Evolutionary conservation across 1,284 basidiomycete species (phyloP).

Genomic region (Apiotrichum siamense): DNA sequence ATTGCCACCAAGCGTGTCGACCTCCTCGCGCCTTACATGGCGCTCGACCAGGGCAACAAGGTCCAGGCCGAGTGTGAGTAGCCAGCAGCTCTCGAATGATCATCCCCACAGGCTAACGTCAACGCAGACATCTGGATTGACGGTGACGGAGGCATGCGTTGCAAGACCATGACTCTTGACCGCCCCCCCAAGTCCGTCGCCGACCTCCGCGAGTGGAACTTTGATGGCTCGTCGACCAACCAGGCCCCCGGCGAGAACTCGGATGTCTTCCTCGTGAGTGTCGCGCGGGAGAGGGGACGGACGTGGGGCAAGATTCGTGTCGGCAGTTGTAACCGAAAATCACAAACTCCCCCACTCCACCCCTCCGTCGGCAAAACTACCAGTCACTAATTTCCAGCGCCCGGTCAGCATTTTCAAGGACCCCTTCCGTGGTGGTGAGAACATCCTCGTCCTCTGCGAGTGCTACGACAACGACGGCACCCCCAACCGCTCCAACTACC

Average conservation of each 20-base stretch:
- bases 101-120: background rate
- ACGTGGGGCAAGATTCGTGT: no score
- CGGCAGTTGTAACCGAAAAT: background rate
- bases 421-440: slow-evolving; percentile 97
- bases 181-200: slow-evolving; percentile 38
- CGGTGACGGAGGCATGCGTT: slow-evolving; percentile 83
- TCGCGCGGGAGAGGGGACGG: background rate
- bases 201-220: slow-evolving; percentile 85
- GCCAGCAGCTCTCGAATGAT: background rate
- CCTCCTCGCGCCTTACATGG: slow-evolving; percentile 77
- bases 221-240: slow-evolving; percentile 95
- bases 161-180: slow-evolving; percentile 68
- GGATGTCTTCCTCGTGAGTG: slow-evolving; percentile 77
- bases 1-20: slow-evolving; percentile 63
- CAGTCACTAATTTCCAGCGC: slow-evolving; percentile 49
- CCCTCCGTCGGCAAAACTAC: background rate
- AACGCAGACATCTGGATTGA: slow-evolving; percentile 95
- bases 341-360: background rate
- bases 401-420: slow-evolving; percentile 97
- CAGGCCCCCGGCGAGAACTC: slow-evolving; percentile 94
- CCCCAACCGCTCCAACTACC: slow-evolving; percentile 95
- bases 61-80: slow-evolving; percentile 85
- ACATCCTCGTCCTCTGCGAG: slow-evolving; percentile 93
- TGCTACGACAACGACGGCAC: slow-evolving; percentile 99
- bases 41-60: slow-evolving; percentile 75